Percentiles rank a stretch among this genome's conserved stretches.
phyloP scores from a whole-genome alignment of 306 rosid species.

The Prunus kanzakura region DNA sequence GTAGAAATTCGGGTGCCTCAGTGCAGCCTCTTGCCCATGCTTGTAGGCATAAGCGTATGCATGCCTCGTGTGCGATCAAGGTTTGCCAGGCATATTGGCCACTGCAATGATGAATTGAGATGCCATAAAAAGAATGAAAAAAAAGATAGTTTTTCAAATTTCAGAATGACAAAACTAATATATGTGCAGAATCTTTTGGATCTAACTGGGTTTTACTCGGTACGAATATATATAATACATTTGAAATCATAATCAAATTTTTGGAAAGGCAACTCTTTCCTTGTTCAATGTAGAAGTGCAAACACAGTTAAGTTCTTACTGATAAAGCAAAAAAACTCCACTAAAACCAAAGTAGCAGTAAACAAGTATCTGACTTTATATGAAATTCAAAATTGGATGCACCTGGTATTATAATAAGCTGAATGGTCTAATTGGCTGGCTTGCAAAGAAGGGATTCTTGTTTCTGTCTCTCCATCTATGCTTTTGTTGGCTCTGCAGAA shows the following conservation, averaged over 20 bases:
- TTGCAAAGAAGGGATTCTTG: slow-evolving; percentile 32
- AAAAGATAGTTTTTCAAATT: not conserved
- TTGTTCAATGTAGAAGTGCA: not conserved
- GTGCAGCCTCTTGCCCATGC: slow-evolving; percentile 92
- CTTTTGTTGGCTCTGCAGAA: slow-evolving; percentile 44
- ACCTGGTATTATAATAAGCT: slow-evolving; percentile 67
- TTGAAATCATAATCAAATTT: not conserved
- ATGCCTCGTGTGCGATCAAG: slow-evolving; percentile 86
- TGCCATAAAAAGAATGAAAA: slow-evolving; percentile 11
- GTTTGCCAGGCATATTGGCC: slow-evolving; percentile 96
- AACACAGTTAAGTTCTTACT: not conserved
- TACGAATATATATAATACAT: too few relatives aligned
- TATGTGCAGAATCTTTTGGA: not conserved
- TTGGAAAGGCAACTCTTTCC: not conserved
- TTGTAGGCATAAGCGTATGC: slow-evolving; percentile 87
- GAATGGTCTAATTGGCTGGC: slow-evolving; percentile 42
- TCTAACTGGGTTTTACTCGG: not conserved
- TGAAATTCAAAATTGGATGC: slow-evolving; percentile 7
- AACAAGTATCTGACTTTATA: slow-evolving; percentile 1
- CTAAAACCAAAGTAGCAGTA: not conserved
- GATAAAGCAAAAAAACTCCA: not conserved
- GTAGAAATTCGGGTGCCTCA: slow-evolving; percentile 85
- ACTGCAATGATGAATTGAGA: slow-evolving; percentile 44
- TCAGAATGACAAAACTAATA: not conserved
- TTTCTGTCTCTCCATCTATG: slow-evolving; percentile 40